phyloP scores from a whole-genome alignment of 2,329 filamentous ascomycete genomes.

The Alternaria solani region DNA sequence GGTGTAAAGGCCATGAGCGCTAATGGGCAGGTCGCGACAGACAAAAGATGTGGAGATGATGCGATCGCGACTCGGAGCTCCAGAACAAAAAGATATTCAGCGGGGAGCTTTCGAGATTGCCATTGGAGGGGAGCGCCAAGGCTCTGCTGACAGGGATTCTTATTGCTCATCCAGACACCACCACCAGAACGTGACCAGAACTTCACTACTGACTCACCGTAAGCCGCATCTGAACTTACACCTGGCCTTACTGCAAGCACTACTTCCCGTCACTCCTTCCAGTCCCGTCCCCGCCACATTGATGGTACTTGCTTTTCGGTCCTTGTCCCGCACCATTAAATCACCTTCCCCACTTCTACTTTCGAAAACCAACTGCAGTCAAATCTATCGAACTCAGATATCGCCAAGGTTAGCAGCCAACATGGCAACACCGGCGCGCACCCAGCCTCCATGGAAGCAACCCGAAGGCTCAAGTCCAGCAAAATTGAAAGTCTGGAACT shows the following conservation, averaged over 20 bases:
- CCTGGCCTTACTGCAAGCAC: conserved; percentile 22
- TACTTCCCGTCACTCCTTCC: conserved; percentile 28
- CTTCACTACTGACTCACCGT: conserved; percentile 33
- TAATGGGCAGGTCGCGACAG: background rate
- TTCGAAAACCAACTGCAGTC: conserved; percentile 25
- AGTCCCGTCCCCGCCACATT: conserved; percentile 28
- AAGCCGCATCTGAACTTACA: conserved; percentile 19
- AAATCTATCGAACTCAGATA: conserved; percentile 5
- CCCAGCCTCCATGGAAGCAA: conserved; percentile 52
- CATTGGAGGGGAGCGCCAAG: conserved; percentile 42
- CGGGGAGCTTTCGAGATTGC: conserved; percentile 35
- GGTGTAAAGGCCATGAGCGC: conserved; percentile 36
- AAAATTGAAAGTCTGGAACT: conserved; percentile 78
- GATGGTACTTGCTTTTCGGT: conserved; percentile 42
- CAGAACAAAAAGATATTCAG: conserved; percentile 25
- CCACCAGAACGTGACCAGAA: conserved; percentile 22
- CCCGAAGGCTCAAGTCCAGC: conserved; percentile 56
- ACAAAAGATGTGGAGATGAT: conserved; percentile 5
- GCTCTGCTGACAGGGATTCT: conserved; percentile 25
- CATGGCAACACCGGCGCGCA: conserved; percentile 48
- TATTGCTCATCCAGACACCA: conserved; percentile 7
- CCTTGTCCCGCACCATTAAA: conserved; percentile 39
- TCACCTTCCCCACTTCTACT: conserved; percentile 32
- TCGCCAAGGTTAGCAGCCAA: conserved; percentile 24
- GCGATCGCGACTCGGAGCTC: conserved; percentile 9